phyloP scores from a whole-genome alignment of 2,329 filamentous ascomycete genomes.

The Colletotrichum eleusines region DNA sequence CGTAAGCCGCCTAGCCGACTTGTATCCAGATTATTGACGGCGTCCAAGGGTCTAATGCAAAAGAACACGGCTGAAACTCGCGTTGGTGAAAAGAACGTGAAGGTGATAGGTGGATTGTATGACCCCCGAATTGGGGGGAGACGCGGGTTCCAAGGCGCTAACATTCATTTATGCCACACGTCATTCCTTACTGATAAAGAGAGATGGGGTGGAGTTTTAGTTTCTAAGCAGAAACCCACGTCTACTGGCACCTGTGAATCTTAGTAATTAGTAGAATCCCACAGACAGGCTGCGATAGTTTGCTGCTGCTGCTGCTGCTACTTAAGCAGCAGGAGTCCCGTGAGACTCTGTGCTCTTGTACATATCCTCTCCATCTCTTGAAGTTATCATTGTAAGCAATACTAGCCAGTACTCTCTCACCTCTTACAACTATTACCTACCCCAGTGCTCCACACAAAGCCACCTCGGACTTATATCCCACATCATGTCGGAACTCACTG shows the following conservation, averaged over 20 bases:
- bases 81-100: too few species aligned
- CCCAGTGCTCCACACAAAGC: neutral
- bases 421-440: neutral
- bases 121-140: too few species aligned
- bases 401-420: neutral
- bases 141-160: too few species aligned
- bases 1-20: too few species aligned
- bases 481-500: conserved; percentile 32
- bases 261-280: conserved; percentile 1
- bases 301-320: neutral
- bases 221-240: conserved; percentile 14
- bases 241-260: neutral
- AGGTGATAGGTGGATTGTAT: too few species aligned
- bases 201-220: neutral
- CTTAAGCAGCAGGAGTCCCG: neutral
- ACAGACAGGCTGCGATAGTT: neutral
- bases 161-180: too few species aligned
- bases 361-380: neutral
- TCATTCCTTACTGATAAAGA: too few species aligned
- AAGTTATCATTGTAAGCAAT: neutral
- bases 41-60: too few species aligned
- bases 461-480: neutral
- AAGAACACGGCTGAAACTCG: too few species aligned
- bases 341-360: neutral
- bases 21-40: too few species aligned